Conservation (phyloP, 176 grass and related monocot species). For the Metroxylon sagu region DNA sequence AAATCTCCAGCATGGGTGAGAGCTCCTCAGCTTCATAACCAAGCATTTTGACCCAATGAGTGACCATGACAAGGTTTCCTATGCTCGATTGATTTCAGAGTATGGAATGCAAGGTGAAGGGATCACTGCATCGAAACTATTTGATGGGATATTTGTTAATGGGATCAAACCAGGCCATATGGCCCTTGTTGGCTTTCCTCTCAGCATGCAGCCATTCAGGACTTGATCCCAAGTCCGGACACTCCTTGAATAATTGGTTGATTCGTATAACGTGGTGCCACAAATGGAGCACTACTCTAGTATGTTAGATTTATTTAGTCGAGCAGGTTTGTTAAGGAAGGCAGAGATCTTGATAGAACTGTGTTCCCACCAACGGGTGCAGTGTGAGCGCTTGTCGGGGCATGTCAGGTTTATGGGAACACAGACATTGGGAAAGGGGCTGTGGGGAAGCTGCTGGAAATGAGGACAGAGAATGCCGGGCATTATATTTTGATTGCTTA, state of each 20-base stretch:
- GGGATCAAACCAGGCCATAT: constrained; percentile 21
- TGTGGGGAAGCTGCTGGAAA: constrained; percentile 2
- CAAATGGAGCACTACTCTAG: constrained; percentile 22
- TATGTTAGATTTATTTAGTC: constrained; percentile 19
- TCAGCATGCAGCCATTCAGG: constrained; percentile 23
- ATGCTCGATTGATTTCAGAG: constrained; percentile 19
- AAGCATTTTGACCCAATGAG: constrained; percentile 7
- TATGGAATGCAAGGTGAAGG: constrained; percentile 22
- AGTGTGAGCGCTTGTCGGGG: constrained; percentile 13
- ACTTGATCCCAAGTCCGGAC: not conserved
- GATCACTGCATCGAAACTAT: constrained; percentile 17
- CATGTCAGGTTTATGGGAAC: constrained; percentile 5
- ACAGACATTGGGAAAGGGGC: not conserved
- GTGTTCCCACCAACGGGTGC: constrained; percentile 4
- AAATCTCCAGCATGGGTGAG: constrained; percentile 11
- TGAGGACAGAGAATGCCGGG: not conserved
- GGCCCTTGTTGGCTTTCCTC: constrained; percentile 16
- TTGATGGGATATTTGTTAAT: constrained; percentile 4
- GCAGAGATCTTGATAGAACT: constrained; percentile 14
- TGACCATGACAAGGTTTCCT: constrained; percentile 8
- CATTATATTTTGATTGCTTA: not conserved
- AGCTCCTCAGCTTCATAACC: constrained; percentile 11
- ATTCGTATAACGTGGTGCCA: not conserved
- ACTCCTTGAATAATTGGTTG: constrained; percentile 6
- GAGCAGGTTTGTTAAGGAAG: constrained; percentile 12